Conservation (phyloP, 768 basidiomycete genomes). For the Mycena venus region DNA sequence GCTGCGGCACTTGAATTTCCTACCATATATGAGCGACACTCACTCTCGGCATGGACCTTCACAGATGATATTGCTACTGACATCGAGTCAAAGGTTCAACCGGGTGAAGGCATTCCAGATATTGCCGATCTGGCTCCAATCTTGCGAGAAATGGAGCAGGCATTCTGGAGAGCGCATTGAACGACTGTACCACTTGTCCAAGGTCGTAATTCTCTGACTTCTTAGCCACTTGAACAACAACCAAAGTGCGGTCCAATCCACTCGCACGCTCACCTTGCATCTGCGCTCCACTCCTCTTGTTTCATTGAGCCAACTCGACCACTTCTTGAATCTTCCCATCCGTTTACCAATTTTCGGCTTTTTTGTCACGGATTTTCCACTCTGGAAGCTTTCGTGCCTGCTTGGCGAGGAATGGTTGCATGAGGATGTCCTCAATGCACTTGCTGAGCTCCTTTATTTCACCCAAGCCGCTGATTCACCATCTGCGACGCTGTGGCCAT, state of each 20-base stretch:
- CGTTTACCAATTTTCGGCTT: not conserved
- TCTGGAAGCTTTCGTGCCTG: conserved; percentile 14
- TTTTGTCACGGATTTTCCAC: not conserved
- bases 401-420: conserved; percentile 16
- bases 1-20: not conserved
- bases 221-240: not conserved
- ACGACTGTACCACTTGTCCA: not conserved
- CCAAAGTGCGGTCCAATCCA: not conserved
- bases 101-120: not conserved
- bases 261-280: not conserved
- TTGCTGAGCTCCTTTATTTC: not conserved
- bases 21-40: not conserved
- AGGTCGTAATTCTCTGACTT: not conserved
- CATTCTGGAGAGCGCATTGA: not conserved
- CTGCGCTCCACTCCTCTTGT: not conserved
- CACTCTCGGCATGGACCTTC: conserved; percentile 3
- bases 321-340: not conserved
- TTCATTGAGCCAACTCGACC: not conserved
- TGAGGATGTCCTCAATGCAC: conserved; percentile 18
- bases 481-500: not conserved
- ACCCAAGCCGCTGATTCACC: not conserved
- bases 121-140: not conserved
- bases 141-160: not conserved
- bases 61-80: not conserved
- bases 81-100: not conserved